phyloP scores from a whole-genome alignment of 805 yeast species.

The Suhomyces emberorum region DNA sequence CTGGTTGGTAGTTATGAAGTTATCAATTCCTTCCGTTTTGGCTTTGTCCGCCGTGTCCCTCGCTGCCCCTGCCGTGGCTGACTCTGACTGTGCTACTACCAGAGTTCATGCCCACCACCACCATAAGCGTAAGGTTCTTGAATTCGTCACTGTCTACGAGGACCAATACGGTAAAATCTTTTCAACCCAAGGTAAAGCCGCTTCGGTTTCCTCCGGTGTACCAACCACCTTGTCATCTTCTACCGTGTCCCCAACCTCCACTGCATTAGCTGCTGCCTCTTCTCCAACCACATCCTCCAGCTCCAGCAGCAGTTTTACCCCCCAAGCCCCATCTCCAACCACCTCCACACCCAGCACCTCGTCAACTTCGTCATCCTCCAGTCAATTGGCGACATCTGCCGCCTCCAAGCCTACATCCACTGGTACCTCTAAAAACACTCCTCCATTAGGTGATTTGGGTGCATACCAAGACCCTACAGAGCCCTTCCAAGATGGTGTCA shows the following conservation, averaged over 20 bases:
- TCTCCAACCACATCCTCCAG: constrained; percentile 8
- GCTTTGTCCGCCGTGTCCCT: constrained; percentile 19
- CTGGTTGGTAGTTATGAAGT: constrained; percentile 13
- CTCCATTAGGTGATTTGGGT: constrained; percentile 53
- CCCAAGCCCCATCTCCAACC: constrained; percentile 9
- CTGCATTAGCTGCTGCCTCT: constrained; percentile 18
- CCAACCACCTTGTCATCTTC: constrained; percentile 15
- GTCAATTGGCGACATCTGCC: constrained; percentile 22
- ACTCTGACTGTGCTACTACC: constrained; percentile 40
- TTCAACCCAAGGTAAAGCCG: constrained; percentile 7
- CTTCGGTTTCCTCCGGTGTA: constrained; percentile 13
- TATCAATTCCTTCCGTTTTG: constrained; percentile 15
- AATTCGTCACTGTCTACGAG: constrained; percentile 42
- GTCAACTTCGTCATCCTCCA: constrained; percentile 13
- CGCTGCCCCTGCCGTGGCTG: constrained; percentile 24
- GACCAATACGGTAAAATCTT: constrained; percentile 37
- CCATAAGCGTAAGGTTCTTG: constrained; percentile 58
- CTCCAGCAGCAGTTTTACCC: constrained; percentile 15
- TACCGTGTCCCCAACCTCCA: constrained; percentile 8
- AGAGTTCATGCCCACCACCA: constrained; percentile 57
- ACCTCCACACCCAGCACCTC: constrained; percentile 19
- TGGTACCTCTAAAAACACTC: constrained; percentile 21
- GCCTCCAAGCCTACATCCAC: constrained; percentile 16
- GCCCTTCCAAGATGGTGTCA: constrained; percentile 68
- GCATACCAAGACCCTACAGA: constrained; percentile 55